phyloP scores from a whole-genome alignment of 2,329 filamentous ascomycete species.

The Fusarium sp. region DNA sequence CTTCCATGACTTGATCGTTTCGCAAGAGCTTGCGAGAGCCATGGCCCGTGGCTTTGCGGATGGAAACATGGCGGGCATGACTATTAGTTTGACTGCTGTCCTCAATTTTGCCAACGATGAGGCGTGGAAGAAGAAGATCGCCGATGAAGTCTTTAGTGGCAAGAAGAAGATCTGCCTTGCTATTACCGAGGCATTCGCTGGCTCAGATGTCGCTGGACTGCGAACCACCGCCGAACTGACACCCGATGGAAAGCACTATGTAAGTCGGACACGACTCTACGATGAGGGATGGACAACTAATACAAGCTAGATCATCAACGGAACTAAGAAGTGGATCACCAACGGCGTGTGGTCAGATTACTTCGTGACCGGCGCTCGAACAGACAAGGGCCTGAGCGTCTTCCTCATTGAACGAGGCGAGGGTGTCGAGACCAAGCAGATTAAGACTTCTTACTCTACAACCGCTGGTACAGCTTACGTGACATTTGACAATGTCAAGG shows the following conservation, averaged over 20 bases:
- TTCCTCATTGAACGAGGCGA: slow-evolving; percentile 82
- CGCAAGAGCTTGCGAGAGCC: slow-evolving; percentile 79
- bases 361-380: slow-evolving; percentile 86
- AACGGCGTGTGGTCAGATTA: slow-evolving; percentile 87
- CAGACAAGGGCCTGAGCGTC: slow-evolving; percentile 84
- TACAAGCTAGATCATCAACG: slow-evolving; percentile 69
- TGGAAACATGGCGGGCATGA: slow-evolving; percentile 89
- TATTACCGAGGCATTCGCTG: slow-evolving; percentile 91
- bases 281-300: background rate
- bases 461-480: slow-evolving; percentile 84
- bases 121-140: slow-evolving; percentile 75
- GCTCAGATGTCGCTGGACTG: slow-evolving; percentile 82
- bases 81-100: slow-evolving; percentile 84
- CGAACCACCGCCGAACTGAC: slow-evolving; percentile 85
- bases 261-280: slow-evolving; percentile 56
- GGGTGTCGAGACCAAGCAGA: slow-evolving; percentile 81
- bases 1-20: slow-evolving; percentile 84
- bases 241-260: slow-evolving; percentile 80
- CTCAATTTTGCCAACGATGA: slow-evolving; percentile 83
- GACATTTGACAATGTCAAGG: slow-evolving; percentile 89
- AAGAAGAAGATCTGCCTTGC: slow-evolving; percentile 91
- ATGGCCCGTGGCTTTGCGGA: slow-evolving; percentile 88
- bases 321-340: slow-evolving; percentile 89
- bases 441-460: slow-evolving; percentile 87
- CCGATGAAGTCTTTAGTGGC: slow-evolving; percentile 81